These are phyloP conservation scores for Lophium mytilinum DNA, from an alignment of 495 filamentous ascomycete genomes.

Conservation along the genomic window DNA sequence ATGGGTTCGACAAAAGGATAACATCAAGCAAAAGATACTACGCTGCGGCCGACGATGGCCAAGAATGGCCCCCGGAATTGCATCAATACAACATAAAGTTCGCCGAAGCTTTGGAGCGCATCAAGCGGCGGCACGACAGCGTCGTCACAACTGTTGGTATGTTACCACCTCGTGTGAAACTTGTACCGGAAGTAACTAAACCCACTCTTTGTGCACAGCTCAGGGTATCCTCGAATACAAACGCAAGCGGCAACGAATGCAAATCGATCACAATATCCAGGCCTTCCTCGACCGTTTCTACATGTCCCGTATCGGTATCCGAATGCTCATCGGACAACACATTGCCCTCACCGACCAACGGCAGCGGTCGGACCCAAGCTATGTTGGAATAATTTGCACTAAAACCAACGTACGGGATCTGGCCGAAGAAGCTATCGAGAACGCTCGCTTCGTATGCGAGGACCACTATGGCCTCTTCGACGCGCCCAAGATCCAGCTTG, in stretches of 20 bases:
- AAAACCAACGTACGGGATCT: conserved; percentile 95
- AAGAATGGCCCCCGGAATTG: conserved; percentile 90
- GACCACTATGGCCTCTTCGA: conserved; percentile 98
- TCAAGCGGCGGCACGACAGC: conserved; percentile 92
- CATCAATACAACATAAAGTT: conserved; percentile 91
- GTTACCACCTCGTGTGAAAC: not conserved
- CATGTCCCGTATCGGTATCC: conserved; percentile 99
- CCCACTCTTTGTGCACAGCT: conserved; percentile 41
- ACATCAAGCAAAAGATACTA: conserved; percentile 69
- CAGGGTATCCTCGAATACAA: conserved; percentile 98
- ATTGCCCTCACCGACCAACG: conserved; percentile 92
- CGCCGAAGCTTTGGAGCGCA: conserved; percentile 72
- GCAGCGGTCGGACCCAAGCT: conserved; percentile 76
- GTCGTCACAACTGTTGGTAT: conserved; percentile 76
- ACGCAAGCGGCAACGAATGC: conserved; percentile 89
- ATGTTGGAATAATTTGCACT: conserved; percentile 98
- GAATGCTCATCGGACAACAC: conserved; percentile 98
- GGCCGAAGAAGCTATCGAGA: conserved; percentile 94
- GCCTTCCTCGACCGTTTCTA: conserved; percentile 97
- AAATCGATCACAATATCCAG: conserved; percentile 95
- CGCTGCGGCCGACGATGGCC: conserved; percentile 77
- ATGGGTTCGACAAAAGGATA: conserved; percentile 40
- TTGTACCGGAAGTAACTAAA: too few relatives aligned
- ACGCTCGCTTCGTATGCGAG: conserved; percentile 95
- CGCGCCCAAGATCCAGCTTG: conserved; percentile 90